Percentiles rank a stretch among this genome's conserved stretches.
These are phyloP conservation scores for Picea abies DNA, from an alignment of 83 land plant species.

Conservation along the genomic window DNA sequence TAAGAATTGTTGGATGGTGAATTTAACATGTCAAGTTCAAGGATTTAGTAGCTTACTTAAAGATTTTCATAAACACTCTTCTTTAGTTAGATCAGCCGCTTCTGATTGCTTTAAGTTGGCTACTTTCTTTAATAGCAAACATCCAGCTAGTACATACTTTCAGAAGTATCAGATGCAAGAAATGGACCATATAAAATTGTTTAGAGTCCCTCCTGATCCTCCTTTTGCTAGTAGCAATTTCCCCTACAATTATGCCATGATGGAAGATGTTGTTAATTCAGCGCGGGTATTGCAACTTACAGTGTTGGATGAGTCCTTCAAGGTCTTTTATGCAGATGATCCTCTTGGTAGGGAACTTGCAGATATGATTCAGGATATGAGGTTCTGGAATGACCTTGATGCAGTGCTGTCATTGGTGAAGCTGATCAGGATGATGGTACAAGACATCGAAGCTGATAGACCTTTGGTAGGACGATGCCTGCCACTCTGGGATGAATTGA, in stretches of 20 bases:
- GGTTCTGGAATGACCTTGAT: constrained; percentile 84
- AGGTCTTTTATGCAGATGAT: constrained; percentile 54
- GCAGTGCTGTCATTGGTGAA: constrained; percentile 69
- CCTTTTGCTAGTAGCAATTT: constrained; percentile 57
- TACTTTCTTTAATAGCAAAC: constrained; percentile 40
- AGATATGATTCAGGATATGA: constrained; percentile 53
- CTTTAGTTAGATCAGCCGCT: constrained; percentile 49
- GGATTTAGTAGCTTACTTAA: constrained; percentile 65
- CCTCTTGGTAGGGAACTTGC: constrained; percentile 58
- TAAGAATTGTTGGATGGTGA: constrained; percentile 84
- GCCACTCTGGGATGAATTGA: constrained; percentile 90
- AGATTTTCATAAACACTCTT: constrained; percentile 68
- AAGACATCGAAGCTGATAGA: constrained; percentile 77
- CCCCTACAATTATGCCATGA: constrained; percentile 37
- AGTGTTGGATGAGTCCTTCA: constrained; percentile 70
- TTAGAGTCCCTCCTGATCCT: constrained; percentile 24
- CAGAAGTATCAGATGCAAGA: constrained; percentile 30
- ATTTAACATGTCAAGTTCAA: constrained; percentile 79
- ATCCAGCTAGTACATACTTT: constrained; percentile 24
- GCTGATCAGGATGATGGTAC: constrained; percentile 58
- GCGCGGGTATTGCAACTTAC: constrained; percentile 57
- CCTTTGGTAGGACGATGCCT: constrained; percentile 91
- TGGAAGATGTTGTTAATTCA: constrained; percentile 64
- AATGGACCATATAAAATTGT: not conserved
- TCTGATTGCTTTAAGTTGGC: constrained; percentile 61